These are phyloP conservation scores for Saposhnikovia divaricata DNA, from an alignment of 129 eudicot species.

Conservation along the genomic window DNA sequence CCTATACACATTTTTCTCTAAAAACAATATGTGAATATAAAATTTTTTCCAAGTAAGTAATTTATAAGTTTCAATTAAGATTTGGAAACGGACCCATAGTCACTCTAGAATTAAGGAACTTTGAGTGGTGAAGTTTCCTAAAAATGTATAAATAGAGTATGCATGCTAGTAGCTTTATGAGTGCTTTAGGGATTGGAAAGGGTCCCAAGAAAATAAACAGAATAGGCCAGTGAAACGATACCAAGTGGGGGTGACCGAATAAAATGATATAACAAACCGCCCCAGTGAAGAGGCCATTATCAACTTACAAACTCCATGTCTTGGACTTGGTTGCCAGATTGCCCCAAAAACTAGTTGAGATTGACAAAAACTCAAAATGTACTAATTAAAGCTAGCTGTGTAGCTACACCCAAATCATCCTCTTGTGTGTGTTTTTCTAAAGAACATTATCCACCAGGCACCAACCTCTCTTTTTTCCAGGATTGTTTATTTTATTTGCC, in stretches of 20 bases:
- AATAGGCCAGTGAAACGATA: background rate
- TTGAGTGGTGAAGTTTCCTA: background rate
- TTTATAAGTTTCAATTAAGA: too few relatives aligned
- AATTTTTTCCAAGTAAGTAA: too few relatives aligned
- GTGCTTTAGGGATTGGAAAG: background rate
- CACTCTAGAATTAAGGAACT: too few relatives aligned
- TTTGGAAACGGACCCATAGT: too few relatives aligned
- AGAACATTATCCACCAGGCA: background rate
- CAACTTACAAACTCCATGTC: background rate
- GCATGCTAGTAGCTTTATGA: background rate
- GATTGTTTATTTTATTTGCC: slow-evolving; percentile 2
- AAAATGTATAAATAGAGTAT: background rate
- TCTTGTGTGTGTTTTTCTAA: background rate
- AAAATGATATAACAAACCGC: background rate
- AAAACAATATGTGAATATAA: too few relatives aligned
- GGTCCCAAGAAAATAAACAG: background rate
- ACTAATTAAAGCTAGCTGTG: background rate
- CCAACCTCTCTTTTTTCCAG: background rate
- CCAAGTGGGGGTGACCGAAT: background rate
- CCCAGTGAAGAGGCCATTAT: slow-evolving; percentile 1
- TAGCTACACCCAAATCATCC: background rate
- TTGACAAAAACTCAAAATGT: background rate
- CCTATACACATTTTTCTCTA: too few relatives aligned
- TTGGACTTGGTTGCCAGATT: background rate
- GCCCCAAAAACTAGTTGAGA: background rate